Base-by-base conservation (phyloP, 257 asterid genomes). In the Fraxinus excelsior region DNA sequence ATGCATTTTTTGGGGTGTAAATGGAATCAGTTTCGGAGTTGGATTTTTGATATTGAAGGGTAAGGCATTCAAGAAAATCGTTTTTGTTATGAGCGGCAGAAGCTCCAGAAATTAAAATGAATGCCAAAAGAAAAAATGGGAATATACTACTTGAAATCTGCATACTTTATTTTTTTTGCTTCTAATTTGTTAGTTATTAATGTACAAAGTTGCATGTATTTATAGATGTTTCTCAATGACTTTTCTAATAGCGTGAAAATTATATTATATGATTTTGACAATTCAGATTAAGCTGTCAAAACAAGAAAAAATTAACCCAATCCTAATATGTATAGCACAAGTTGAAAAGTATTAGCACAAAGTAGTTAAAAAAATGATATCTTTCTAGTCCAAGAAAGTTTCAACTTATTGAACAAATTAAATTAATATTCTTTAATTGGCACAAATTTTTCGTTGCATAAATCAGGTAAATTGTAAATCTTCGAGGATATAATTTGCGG, bases 41-140 rank as follows among this genome's bases (percentile, higher is more conserved):
- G 40, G 69, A 35, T 42, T 77, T 70, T 26, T n/a, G 46, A 37
- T 51, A 31, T 0, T 46, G 68, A 28, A 46, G 68, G 68, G 7
- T 5, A 4, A 77, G 76, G 62, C 80, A 77, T 38, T 40, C 26
- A 10, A 77, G 37, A 77, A 56, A 77, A 35, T 31, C 80, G 25
- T 77, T 70, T 11, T 19, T 58, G 37, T 38, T 58, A 0, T 19
- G 0, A 14, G 71, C n/a, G 0, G 64, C 38, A 38, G 44, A 38
- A 38, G 44, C 44, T 9, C 13, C 44, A 7, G n/a, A 46, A 4
- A 46, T 14, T 2, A 46, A 46, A 46, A 46, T 3, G 58, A 46
- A 46, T 3, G 58, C 58, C n/a, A 14, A 46, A 38, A 38, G 44
- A 16, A 14, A 46, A 46, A 46, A 14, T 14, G 58, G 58, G 7